Evolutionary conservation across 2,329 filamentous ascomycete species (phyloP), one percentile per base, ranked within the genome.

Genomic region (Endoconidiophora polonica): DNA sequence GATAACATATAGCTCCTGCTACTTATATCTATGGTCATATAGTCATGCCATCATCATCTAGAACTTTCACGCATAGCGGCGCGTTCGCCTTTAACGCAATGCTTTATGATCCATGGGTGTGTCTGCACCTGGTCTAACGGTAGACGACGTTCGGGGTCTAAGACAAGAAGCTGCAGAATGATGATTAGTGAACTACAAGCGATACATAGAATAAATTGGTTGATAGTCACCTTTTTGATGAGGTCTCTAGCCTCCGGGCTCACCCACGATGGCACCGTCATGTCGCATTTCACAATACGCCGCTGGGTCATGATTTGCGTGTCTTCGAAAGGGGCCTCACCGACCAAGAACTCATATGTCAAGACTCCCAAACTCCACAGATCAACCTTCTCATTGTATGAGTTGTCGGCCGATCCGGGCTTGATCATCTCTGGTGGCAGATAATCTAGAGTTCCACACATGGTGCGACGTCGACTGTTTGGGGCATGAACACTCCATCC

Each of bases 401-500:
- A 93, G 67, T 91, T 94, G 60, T 91, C 85, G 58, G 80, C 76
- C 57, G 75, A 74, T 42, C 85, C 83, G 3, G 81, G 77, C 64
- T 82, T 85, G 64, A 96, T 76, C 91, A 98, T 98, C 78, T 98
- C 91, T 3, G 91, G 91, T 2, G 91, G 91, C 14, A 98, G 76
- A 65, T 98, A 98, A 67, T 98, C 91, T 40, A 96, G 77, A 16
- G 91, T 98, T 55, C 91, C 91, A 64, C 91, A 98, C 78, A 96
- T 88, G 50, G 91, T 98, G 61, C 88, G 83, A 55, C 91, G 76
- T 58, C 91, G 73, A 68, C 90, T 93, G 66, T 94, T 95, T 24
- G 91, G 91, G 4, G 91, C 91, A 65, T 98, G 91, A 3, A 96
- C 91, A 62, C 85, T 93, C 91, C 91, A 98, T 46, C 91, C 90